A percentile compares a stretch with the other conserved stretches of the same genome.
phyloP scores from a whole-genome alignment of 352 stramenopile genomes.

The Globisporangium ultimum region DNA sequence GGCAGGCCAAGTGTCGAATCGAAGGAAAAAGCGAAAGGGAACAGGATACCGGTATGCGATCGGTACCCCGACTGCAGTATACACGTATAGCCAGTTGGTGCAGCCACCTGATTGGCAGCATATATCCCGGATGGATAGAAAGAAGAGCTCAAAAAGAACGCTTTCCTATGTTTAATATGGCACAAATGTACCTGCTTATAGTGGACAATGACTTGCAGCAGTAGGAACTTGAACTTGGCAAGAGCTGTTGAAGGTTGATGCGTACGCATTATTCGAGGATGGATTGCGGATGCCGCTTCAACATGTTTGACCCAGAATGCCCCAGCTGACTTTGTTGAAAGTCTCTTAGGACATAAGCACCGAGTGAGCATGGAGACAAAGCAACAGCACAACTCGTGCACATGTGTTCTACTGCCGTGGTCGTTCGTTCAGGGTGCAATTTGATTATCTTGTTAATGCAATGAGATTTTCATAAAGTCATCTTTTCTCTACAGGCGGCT shows the following conservation, averaged over 20 bases:
- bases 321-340: neutral
- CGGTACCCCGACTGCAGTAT: neutral
- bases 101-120: too few relatives aligned
- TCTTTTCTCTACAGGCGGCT: conserved; percentile 20
- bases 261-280: too few relatives aligned
- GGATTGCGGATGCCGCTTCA: neutral
- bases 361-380: neutral
- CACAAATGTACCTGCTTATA: too few relatives aligned
- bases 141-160: too few relatives aligned
- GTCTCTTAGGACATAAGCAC: neutral
- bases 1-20: neutral
- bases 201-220: too few relatives aligned
- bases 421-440: too few relatives aligned
- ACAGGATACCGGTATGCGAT: neutral
- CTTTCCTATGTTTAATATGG: too few relatives aligned
- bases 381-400: neutral
- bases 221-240: too few relatives aligned
- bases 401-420: too few relatives aligned
- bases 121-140: too few relatives aligned
- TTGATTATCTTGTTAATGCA: conserved; percentile 1
- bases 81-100: neutral
- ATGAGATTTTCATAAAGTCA: neutral
- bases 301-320: neutral
- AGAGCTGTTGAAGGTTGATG: too few relatives aligned
- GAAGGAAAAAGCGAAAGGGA: neutral